A percentile compares a stretch with the other conserved stretches of the same genome.
phyloP scores from a whole-genome alignment of 108 stramenopile species.

The Conticribra guillardii region DNA sequence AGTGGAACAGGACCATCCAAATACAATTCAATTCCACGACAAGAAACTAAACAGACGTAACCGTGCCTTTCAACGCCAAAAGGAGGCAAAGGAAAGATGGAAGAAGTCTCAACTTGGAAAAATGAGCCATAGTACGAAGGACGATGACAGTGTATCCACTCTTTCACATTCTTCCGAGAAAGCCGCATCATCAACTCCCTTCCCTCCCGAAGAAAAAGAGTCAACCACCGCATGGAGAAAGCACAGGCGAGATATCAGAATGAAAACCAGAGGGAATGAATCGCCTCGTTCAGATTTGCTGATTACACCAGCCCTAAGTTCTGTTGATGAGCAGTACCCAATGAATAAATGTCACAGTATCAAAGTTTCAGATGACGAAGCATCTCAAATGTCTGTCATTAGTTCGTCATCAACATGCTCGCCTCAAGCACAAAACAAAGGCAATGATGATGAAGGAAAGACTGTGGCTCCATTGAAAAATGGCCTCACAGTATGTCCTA shows the following conservation, averaged over 20 bases:
- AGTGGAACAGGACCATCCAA: neutral
- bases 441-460: too few species aligned
- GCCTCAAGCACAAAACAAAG: too few species aligned
- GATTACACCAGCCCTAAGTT: too few species aligned
- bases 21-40: neutral
- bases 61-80: neutral
- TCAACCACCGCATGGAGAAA: slow-evolving; percentile 10
- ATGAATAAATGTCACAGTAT: neutral
- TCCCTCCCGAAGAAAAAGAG: neutral
- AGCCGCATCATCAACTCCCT: neutral
- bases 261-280: slow-evolving; percentile 7
- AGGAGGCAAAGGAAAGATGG: slow-evolving; percentile 1
- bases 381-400: too few species aligned
- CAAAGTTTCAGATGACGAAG: too few species aligned
- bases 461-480: too few species aligned
- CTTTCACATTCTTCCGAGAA: too few species aligned
- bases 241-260: slow-evolving; percentile 23
- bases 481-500: too few species aligned
- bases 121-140: neutral
- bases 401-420: too few species aligned
- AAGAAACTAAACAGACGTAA: neutral
- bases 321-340: neutral
- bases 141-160: too few species aligned
- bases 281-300: too few species aligned
- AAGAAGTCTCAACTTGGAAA: neutral